Evolutionary conservation across 2,329 filamentous ascomycete genomes (phyloP).

Genomic region (Sporothrix variecibatus): DNA sequence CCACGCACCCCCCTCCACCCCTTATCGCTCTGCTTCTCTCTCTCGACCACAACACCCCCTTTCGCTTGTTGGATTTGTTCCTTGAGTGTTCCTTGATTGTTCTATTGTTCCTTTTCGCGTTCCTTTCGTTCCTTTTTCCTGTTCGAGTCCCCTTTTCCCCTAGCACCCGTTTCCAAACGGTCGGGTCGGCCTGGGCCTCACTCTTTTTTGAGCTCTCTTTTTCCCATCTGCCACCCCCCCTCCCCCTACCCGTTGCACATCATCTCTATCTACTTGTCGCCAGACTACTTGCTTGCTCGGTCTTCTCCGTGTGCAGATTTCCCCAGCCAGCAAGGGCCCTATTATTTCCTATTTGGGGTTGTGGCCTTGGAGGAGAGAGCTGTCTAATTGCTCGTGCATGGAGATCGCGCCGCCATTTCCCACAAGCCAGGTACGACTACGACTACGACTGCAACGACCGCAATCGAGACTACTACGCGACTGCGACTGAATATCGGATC

Average conservation of each 20-base stretch:
- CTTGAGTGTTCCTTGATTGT: conserved; percentile 17
- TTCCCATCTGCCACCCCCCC: conserved; percentile 7
- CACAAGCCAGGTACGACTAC: neutral
- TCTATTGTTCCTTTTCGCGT: conserved; percentile 23
- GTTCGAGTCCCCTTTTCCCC: conserved; percentile 3
- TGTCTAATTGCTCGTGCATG: conserved; percentile 1
- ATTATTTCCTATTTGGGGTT: neutral
- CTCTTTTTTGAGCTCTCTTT: neutral
- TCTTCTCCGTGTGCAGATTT: conserved; percentile 21
- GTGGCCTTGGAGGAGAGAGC: neutral
- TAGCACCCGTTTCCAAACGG: conserved; percentile 28
- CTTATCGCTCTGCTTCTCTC: conserved; percentile 13
- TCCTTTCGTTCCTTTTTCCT: conserved; percentile 7
- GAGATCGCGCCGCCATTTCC: neutral
- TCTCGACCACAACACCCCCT: conserved; percentile 7
- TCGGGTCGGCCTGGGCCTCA: conserved; percentile 21
- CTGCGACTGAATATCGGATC: neutral
- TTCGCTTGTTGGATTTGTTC: conserved; percentile 19
- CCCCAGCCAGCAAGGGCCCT: conserved; percentile 2
- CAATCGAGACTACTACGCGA: neutral
- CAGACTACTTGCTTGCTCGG: conserved; percentile 4
- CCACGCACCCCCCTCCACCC: conserved; percentile 21
- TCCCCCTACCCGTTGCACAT: neutral
- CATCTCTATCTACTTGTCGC: neutral
- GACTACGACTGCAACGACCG: neutral